A percentile compares a stretch with the other conserved stretches of the same genome.
Evolutionary conservation across 2,329 filamentous ascomycete species (phyloP).

Genomic region (Clarireedia hainanense): DNA sequence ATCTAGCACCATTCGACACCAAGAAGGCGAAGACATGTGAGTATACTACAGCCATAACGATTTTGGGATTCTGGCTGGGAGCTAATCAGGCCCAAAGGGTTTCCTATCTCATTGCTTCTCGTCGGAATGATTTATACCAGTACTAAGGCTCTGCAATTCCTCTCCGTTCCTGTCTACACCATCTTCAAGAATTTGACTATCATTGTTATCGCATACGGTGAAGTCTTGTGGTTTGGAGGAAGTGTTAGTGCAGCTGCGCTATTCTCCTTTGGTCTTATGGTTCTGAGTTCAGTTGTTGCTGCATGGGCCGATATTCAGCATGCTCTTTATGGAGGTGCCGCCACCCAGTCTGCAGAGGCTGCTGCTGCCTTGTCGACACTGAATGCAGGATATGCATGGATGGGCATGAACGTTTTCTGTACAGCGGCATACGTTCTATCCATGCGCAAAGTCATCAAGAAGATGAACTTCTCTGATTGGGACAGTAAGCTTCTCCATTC

Average conservation of each 20-base stretch:
- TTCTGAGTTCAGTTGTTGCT: conserved; percentile 85
- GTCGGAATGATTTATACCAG: conserved; percentile 99
- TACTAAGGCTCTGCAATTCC: conserved; percentile 89
- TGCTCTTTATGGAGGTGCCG: conserved; percentile 50
- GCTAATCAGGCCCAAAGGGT: conserved; percentile 52
- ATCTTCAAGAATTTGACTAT: conserved; percentile 99
- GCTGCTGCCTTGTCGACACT: conserved; percentile 76
- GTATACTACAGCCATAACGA: conserved; percentile 24
- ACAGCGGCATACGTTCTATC: conserved; percentile 81
- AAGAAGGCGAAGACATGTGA: conserved; percentile 90
- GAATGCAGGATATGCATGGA: conserved; percentile 95
- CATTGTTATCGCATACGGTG: conserved; percentile 96
- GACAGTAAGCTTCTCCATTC: conserved; percentile 64
- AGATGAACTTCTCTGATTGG: conserved; percentile 99
- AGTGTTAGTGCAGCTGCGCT: conserved; percentile 80
- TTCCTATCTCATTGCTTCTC: conserved; percentile 88
- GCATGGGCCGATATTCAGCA: conserved; percentile 96
- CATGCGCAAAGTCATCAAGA: conserved; percentile 98
- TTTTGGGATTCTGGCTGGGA: background rate
- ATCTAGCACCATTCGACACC: conserved; percentile 70
- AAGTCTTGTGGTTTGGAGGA: conserved; percentile 97
- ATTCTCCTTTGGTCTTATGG: conserved; percentile 94
- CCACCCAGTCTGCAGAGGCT: conserved; percentile 41
- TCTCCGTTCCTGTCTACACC: conserved; percentile 97
- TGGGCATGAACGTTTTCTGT: conserved; percentile 94